Conservation (phyloP, 345 rosid genomes). For the Orychophragmus violaceus region DNA sequence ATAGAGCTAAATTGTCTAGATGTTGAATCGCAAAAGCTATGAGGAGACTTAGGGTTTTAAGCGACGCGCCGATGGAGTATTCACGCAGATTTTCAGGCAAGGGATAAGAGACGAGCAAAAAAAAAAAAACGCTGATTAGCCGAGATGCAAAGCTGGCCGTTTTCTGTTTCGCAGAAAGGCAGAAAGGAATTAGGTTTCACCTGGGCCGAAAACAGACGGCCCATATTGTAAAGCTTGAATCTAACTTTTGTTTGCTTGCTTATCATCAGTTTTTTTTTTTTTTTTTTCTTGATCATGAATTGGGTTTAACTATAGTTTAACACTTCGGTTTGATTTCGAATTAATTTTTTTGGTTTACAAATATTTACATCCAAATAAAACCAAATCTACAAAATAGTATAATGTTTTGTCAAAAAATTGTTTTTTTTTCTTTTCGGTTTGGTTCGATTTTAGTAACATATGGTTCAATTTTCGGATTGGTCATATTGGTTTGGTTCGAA, state of each 20-base stretch:
- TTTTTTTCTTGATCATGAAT: background rate
- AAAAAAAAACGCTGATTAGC: background rate
- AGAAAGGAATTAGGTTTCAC: background rate
- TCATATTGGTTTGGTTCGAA: no score
- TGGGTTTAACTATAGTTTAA: no score
- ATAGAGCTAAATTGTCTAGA: background rate
- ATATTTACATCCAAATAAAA: no score
- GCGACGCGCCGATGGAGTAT: slow-evolving; percentile 25
- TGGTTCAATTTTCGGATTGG: no score
- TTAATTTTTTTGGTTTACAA: no score
- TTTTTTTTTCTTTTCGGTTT: no score
- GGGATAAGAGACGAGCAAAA: slow-evolving; percentile 15
- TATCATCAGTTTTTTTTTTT: no score
- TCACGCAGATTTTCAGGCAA: background rate
- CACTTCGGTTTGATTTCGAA: no score
- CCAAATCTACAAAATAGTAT: no score
- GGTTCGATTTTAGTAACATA: no score
- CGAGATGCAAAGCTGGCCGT: background rate
- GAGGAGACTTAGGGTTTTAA: slow-evolving; percentile 30
- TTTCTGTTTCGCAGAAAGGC: background rate
- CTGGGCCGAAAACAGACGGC: background rate
- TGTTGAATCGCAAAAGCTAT: background rate
- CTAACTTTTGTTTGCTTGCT: background rate
- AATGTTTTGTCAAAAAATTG: no score
- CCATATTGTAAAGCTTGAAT: background rate